Percentiles rank a stretch among this genome's conserved stretches.
These are phyloP conservation scores for Bjerkandera adusta DNA, from an alignment of 1,284 basidiomycete genomes.

Conservation along the genomic window DNA sequence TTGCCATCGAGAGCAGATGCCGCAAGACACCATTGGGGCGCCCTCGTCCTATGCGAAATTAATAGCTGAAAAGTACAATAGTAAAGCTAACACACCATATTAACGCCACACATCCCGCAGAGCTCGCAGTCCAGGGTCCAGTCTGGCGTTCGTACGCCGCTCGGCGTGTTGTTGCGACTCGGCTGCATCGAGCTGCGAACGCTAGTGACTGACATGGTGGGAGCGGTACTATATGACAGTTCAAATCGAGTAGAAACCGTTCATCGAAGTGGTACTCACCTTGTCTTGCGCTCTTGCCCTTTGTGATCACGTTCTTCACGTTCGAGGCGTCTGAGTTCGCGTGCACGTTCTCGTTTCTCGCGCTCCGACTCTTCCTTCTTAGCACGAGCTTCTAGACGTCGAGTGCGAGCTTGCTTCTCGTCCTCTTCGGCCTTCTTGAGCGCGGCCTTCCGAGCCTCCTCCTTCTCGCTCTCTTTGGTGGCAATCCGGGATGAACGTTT, in stretches of 20 bases:
- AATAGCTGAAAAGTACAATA: no score
- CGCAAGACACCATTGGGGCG: slow-evolving; percentile 76
- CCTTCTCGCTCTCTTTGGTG: slow-evolving; percentile 66
- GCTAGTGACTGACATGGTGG: not conserved
- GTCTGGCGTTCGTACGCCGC: slow-evolving; percentile 48
- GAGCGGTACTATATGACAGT: not conserved
- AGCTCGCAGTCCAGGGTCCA: slow-evolving; percentile 88
- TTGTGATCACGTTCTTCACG: slow-evolving; percentile 42
- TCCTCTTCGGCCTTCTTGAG: slow-evolving; percentile 59
- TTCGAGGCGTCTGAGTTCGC: slow-evolving; percentile 51
- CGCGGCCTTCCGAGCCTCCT: slow-evolving; percentile 57
- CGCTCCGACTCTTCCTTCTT: slow-evolving; percentile 66
- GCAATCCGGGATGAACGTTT: slow-evolving; percentile 87
- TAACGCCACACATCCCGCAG: slow-evolving; percentile 67
- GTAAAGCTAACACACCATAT: slow-evolving; percentile 49
- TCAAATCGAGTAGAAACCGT: not conserved
- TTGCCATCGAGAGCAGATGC: slow-evolving; percentile 79
- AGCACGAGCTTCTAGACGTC: slow-evolving; percentile 59
- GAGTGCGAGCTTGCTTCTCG: slow-evolving; percentile 62
- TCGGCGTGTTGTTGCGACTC: slow-evolving; percentile 33
- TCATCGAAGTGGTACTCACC: no score
- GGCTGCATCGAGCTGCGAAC: slow-evolving; percentile 15
- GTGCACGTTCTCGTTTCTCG: slow-evolving; percentile 51
- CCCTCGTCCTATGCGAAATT: slow-evolving; percentile 61
- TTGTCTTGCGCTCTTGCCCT: slow-evolving; percentile 25